These are phyloP conservation scores for Viola odorata DNA, from an alignment of 345 rosid species.

Conservation along the genomic window DNA sequence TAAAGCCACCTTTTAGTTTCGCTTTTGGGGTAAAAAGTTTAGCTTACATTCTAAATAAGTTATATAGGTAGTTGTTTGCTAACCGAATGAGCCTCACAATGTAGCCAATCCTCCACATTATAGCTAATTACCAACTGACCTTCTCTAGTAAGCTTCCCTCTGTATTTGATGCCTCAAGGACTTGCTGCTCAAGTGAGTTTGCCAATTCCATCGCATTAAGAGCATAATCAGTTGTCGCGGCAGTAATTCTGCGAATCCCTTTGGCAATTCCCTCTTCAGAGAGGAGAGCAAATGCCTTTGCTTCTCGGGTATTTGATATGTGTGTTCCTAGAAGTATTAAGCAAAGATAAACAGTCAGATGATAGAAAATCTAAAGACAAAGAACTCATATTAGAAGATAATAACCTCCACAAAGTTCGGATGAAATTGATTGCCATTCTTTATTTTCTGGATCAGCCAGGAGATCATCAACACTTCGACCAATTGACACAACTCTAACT, in stretches of 20 bases:
- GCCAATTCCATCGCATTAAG: slow-evolving; percentile 65
- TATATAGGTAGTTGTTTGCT: no score
- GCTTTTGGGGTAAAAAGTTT: no score
- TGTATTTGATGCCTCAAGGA: slow-evolving; percentile 48
- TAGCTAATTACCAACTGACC: slow-evolving; percentile 27
- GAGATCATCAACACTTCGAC: slow-evolving; percentile 70
- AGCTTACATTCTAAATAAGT: no score
- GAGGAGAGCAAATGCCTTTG: slow-evolving; percentile 89
- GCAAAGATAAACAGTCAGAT: slow-evolving; percentile 5
- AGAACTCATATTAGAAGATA: slow-evolving; percentile 9
- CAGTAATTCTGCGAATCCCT: slow-evolving; percentile 87
- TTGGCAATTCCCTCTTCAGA: slow-evolving; percentile 96
- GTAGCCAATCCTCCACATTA: no score
- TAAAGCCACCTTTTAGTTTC: no score
- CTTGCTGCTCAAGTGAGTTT: slow-evolving; percentile 57
- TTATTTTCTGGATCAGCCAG: slow-evolving; percentile 75
- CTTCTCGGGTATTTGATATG: slow-evolving; percentile 83
- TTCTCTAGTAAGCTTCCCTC: slow-evolving; percentile 81
- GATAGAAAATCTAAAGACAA: slow-evolving; percentile 12
- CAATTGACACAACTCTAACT: slow-evolving; percentile 90
- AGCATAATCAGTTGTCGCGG: slow-evolving; percentile 77
- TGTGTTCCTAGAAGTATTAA: slow-evolving; percentile 58
- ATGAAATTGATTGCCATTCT: slow-evolving; percentile 63
- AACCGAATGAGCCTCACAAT: no score
- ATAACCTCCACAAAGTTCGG: slow-evolving; percentile 94